Conservation (phyloP, 352 stramenopile genomes). For the Aphanomyces invadans region DNA sequence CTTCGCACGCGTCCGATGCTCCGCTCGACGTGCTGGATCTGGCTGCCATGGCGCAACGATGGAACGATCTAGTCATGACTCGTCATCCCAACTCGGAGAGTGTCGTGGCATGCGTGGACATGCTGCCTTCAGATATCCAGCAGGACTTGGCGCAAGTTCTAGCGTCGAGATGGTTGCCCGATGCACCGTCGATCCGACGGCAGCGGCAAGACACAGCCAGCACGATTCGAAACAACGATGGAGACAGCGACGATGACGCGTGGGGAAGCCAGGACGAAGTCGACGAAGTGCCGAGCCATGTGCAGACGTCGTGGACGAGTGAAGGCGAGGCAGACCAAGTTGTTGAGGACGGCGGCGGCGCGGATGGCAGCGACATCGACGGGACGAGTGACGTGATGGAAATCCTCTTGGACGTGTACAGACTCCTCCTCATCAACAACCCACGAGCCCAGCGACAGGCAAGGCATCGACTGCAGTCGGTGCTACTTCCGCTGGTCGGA, state of each 20-base stretch:
- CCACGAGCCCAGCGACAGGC: background rate
- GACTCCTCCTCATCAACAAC: background rate
- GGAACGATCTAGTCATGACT: slow-evolving; percentile 9
- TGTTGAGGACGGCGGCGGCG: background rate
- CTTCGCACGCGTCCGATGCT: too few relatives aligned
- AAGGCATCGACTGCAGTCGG: background rate
- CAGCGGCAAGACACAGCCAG: too few relatives aligned
- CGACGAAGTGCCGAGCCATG: background rate
- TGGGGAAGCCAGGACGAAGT: background rate
- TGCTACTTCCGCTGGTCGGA: background rate
- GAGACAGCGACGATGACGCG: background rate
- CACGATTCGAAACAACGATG: background rate
- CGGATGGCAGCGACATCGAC: background rate
- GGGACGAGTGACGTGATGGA: background rate
- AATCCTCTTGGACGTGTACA: background rate
- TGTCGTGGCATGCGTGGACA: background rate
- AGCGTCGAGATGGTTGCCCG: background rate
- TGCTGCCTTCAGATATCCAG: background rate
- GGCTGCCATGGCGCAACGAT: background rate
- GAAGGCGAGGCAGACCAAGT: background rate
- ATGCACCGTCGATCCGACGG: background rate
- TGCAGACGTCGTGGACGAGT: background rate
- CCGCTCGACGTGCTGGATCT: background rate
- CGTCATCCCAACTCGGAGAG: background rate
- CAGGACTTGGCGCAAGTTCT: background rate